Base-by-base conservation (phyloP, 169 alveolate species). In the Eimeria falciformis region DNA sequence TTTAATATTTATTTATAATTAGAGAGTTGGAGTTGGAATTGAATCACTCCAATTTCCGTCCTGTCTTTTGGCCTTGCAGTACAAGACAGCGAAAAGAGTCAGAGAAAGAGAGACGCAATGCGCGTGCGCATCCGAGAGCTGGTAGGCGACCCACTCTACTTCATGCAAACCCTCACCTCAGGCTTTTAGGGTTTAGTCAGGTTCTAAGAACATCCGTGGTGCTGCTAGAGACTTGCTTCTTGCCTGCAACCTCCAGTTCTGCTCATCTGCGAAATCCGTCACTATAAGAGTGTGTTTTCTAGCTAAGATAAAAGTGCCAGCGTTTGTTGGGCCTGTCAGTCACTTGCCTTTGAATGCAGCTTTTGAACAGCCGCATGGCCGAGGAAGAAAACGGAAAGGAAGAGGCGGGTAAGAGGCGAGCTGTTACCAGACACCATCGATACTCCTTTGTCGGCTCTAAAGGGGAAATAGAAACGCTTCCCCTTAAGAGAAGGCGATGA, bases 21-120 rank as follows among this genome's bases (percentile, higher is more conserved):
- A n/a, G 25, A 53, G n/a, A 53, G 65, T 5, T 53, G 65, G n/a
- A 53, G 65, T 14, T 37, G 0, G 1, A 71, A 5, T 37, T 40
- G 40, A 29, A 17, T 21, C 73, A 21, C 27, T 55, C 53, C 33
- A 7, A 1, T 14, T 47, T 0, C 18, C 12, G 29, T 9, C 9
- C 29, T 47, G 33, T 11, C 69, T 33, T 7, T 18, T 53, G 25
- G 9, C 37, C n/a, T 25, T 79, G 73, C 89, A 79, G 89, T 55
- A 14, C 89, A 79, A 50, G 89, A 79, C 73, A 79, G 68, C 33
- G 89, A 79, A 55, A 73, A 79, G 33, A 79, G 89, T 43, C 89
- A 79, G 89, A 53, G 55, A 33, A 79, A 79, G 56, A 9, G 89
- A 17, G 47, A 79, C 75, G 89, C 50, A 43, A 79, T 79, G 89